phyloP scores from a whole-genome alignment of 1,284 basidiomycete genomes.

The Ganoderma lingzhi region DNA sequence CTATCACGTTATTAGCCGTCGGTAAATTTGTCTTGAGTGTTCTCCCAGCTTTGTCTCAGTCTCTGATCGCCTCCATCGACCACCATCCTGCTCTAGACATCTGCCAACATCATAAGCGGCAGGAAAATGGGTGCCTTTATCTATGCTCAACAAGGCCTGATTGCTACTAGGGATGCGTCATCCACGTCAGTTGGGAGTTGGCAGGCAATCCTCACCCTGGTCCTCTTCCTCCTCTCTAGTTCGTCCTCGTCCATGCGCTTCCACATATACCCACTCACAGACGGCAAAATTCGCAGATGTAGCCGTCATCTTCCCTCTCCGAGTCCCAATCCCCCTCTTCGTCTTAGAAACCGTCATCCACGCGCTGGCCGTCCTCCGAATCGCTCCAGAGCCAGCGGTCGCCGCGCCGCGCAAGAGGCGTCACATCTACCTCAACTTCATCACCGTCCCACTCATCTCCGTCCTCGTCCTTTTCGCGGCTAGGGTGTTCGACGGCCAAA shows the following conservation, averaged over 20 bases:
- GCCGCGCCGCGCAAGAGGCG: constrained; percentile 30
- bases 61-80: background rate
- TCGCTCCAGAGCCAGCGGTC: constrained; percentile 37
- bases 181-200: constrained; percentile 22
- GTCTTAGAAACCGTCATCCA: constrained; percentile 26
- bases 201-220: constrained; percentile 61
- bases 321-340: constrained; percentile 54
- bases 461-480: constrained; percentile 83
- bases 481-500: constrained; percentile 69
- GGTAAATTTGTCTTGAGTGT: background rate
- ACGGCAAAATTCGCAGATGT: constrained; percentile 46
- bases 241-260: background rate
- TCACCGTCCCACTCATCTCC: constrained; percentile 81
- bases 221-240: constrained; percentile 82
- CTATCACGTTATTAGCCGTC: background rate
- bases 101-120: background rate
- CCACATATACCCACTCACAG: background rate
- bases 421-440: constrained; percentile 67
- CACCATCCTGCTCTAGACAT: background rate
- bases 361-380: constrained; percentile 33
- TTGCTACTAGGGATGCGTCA: background rate
- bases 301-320: constrained; percentile 73
- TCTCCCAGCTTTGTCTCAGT: background rate
- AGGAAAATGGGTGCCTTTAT: background rate
- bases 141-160: background rate